These are phyloP conservation scores for Agrostemma githago DNA, from an alignment of 148 eudicot species.

Conservation along the genomic window DNA sequence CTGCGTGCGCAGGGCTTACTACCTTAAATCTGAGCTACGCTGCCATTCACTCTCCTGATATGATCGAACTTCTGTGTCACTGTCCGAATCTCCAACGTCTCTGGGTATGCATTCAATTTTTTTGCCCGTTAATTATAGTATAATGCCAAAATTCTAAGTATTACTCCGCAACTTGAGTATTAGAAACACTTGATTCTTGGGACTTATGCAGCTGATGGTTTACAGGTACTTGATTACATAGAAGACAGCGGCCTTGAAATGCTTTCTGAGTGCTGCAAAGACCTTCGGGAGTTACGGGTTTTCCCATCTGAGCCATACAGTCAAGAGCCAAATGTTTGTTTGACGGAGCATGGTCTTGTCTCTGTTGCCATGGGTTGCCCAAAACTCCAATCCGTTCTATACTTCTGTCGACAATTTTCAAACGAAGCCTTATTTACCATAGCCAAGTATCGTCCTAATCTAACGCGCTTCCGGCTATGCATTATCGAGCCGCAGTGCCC, in stretches of 20 bases:
- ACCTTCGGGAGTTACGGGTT: conserved; percentile 2
- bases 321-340: conserved; percentile 60
- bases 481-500: conserved; percentile 74
- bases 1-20: conserved; percentile 69
- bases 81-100: conserved; percentile 74
- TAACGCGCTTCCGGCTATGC: conserved; percentile 70
- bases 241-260: conserved; percentile 81
- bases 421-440: conserved; percentile 67
- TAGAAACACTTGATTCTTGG: background rate
- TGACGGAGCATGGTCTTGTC: conserved; percentile 86
- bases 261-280: conserved; percentile 54
- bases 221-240: conserved; percentile 80
- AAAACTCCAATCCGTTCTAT: conserved; percentile 74
- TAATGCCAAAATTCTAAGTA: background rate
- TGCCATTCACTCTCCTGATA: conserved; percentile 64
- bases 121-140: background rate
- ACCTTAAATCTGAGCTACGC: conserved; percentile 86
- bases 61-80: conserved; percentile 54
- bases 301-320: conserved; percentile 51
- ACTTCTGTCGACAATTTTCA: conserved; percentile 93
- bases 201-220: background rate
- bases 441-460: conserved; percentile 65
- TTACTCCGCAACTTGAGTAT: background rate
- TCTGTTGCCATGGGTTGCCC: conserved; percentile 83
- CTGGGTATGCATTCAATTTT: conserved; percentile 52